phyloP scores from a whole-genome alignment of 352 stramenopile genomes.

The Pilasporangium apinafurcum region DNA sequence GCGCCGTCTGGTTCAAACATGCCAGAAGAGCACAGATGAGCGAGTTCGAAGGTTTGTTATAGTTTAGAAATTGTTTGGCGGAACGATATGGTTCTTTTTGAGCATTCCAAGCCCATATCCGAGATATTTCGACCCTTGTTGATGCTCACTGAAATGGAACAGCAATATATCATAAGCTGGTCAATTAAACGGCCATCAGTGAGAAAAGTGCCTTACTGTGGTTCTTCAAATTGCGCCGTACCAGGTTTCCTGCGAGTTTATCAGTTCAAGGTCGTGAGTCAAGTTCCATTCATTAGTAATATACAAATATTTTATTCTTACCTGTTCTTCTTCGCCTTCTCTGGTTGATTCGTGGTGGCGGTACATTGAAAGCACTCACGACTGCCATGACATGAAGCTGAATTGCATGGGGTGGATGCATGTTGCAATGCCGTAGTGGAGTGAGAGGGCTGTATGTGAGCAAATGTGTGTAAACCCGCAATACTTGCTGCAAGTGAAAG shows the following conservation, averaged over 20 bases:
- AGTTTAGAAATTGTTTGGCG: constrained; percentile 20
- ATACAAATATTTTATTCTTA: background rate
- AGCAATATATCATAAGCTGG: background rate
- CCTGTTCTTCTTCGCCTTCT: constrained; percentile 1
- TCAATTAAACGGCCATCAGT: no score
- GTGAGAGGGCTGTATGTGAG: constrained; percentile 14
- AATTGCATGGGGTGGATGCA: no score
- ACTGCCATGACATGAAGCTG: no score
- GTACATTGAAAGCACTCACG: constrained; percentile 64
- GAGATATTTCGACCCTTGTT: constrained; percentile 63
- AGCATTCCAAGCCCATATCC: constrained; percentile 66
- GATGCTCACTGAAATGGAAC: constrained; percentile 22
- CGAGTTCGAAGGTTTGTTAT: constrained; percentile 9
- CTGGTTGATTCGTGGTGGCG: background rate
- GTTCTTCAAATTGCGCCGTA: no score
- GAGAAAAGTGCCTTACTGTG: no score
- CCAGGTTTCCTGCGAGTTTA: no score
- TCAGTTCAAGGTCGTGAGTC: no score
- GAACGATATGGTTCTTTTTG: constrained; percentile 69
- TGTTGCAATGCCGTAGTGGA: constrained; percentile 1
- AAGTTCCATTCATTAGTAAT: no score
- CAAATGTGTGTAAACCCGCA: constrained; percentile 9
- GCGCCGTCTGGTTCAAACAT: constrained; percentile 32
- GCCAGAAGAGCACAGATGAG: constrained; percentile 16
- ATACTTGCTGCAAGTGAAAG: constrained; percentile 34